Evolutionary conservation across 768 basidiomycete genomes (phyloP).

Genomic region (Lentinula edodes): DNA sequence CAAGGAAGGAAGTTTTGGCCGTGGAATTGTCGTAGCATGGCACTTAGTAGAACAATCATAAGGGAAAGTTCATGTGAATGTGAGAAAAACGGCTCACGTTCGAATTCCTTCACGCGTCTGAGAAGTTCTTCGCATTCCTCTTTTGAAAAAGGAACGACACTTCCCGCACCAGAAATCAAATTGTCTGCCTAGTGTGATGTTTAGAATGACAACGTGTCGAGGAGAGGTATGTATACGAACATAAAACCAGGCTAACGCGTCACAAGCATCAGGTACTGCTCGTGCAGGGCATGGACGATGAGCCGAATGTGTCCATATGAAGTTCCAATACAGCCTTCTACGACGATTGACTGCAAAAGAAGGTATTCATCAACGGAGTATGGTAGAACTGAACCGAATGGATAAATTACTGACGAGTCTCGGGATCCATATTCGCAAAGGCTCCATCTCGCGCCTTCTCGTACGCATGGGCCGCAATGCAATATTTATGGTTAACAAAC

Average conservation of each 20-base stretch:
- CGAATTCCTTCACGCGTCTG: constrained; percentile 28
- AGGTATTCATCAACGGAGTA: not conserved
- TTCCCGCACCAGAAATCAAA: constrained; percentile 35
- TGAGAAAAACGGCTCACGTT: constrained; percentile 14
- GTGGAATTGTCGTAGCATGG: constrained; percentile 27
- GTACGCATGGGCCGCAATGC: constrained; percentile 34
- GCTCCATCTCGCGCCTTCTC: constrained; percentile 11
- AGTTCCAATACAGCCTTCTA: constrained; percentile 49
- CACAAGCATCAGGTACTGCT: constrained; percentile 39
- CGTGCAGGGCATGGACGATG: constrained; percentile 36
- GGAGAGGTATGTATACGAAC: constrained; percentile 16
- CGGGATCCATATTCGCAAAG: not conserved
- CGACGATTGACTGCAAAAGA: constrained; percentile 32
- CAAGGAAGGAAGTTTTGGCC: constrained; percentile 39
- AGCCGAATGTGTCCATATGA: constrained; percentile 41
- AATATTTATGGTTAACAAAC: constrained; percentile 41
- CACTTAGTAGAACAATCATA: constrained; percentile 14
- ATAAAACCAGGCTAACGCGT: constrained; percentile 47
- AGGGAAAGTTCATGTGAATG: not conserved
- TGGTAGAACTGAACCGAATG: not conserved
- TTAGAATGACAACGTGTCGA: not conserved
- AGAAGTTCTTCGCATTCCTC: constrained; percentile 46
- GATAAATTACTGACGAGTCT: not conserved
- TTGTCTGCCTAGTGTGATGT: constrained; percentile 34
- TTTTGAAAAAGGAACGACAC: constrained; percentile 49